Percentiles rank a stretch among this genome's conserved stretches.
Conservation (phyloP, 768 basidiomycete species). For the Termitomyces sp. region DNA sequence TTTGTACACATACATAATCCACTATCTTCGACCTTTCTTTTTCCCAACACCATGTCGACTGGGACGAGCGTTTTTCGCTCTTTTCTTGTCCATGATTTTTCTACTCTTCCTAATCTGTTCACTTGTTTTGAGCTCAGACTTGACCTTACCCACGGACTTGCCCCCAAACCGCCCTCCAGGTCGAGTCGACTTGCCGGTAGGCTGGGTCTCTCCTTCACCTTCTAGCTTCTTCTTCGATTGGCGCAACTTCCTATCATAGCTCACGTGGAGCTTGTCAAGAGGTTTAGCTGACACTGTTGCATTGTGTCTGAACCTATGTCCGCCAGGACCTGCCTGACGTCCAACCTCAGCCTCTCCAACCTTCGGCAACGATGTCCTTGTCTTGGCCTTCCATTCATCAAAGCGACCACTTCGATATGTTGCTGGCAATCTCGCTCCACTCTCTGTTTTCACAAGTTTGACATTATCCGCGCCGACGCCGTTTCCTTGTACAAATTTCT, state of each 20-base stretch:
- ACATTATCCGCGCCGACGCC: slow-evolving; percentile 88
- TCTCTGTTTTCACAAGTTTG: slow-evolving; percentile 91
- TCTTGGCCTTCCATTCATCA: slow-evolving; percentile 91
- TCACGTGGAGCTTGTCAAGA: slow-evolving; percentile 65
- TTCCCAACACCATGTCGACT: slow-evolving; percentile 25
- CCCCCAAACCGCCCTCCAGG: slow-evolving; percentile 49
- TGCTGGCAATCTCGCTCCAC: slow-evolving; percentile 86
- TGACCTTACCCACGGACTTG: slow-evolving; percentile 63
- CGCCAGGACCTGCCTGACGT: slow-evolving; percentile 34
- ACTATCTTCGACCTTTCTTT: slow-evolving; percentile 42
- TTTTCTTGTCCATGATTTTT: slow-evolving; percentile 58
- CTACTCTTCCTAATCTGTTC: slow-evolving; percentile 85
- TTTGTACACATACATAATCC: not conserved
- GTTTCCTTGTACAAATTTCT: slow-evolving; percentile 86
- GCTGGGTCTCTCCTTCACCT: slow-evolving; percentile 20
- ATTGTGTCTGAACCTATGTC: slow-evolving; percentile 73
- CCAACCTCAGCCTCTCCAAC: slow-evolving; percentile 74
- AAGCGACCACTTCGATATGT: slow-evolving; percentile 92
- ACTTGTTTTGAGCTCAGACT: slow-evolving; percentile 79
- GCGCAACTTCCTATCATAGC: slow-evolving; percentile 73
- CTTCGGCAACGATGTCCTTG: slow-evolving; percentile 65
- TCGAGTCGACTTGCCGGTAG: slow-evolving; percentile 24
- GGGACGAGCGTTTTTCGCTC: slow-evolving; percentile 81
- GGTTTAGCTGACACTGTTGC: slow-evolving; percentile 64
- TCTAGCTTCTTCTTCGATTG: slow-evolving; percentile 54